A percentile compares a stretch with the other conserved stretches of the same genome.
phyloP scores from a whole-genome alignment of 169 alveolate species.

The Perkinsus olseni region DNA sequence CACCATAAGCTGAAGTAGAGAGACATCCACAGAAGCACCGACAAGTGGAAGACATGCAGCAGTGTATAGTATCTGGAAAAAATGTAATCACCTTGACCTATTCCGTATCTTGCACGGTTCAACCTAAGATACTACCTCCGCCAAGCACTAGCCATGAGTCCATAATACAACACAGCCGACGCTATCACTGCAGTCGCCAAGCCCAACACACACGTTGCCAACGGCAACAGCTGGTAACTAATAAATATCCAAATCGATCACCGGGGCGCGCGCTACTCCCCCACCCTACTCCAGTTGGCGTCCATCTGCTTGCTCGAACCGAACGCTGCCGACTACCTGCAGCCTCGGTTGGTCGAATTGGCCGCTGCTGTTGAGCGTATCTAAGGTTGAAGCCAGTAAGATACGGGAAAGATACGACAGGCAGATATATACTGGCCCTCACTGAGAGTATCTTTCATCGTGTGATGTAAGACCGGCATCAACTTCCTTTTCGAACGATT shows the following conservation, averaged over 20 bases:
- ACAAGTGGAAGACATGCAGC: not conserved
- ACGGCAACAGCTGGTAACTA: not conserved
- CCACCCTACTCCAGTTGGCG: too few species aligned
- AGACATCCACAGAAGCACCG: not conserved
- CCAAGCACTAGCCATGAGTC: not conserved
- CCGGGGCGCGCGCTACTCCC: too few species aligned
- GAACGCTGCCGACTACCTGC: too few species aligned
- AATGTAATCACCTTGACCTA: not conserved
- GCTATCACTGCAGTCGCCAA: not conserved
- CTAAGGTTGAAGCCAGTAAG: not conserved
- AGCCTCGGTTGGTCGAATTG: not conserved
- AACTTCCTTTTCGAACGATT: too few species aligned
- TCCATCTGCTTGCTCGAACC: too few species aligned
- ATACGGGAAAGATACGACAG: not conserved
- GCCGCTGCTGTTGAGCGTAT: not conserved
- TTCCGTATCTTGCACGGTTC: too few species aligned
- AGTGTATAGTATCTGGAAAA: not conserved
- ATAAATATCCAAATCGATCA: not conserved
- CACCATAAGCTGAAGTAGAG: not conserved
- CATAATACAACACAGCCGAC: not conserved
- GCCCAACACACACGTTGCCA: not conserved
- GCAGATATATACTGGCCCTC: not conserved
- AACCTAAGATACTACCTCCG: not conserved
- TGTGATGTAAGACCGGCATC: not conserved
- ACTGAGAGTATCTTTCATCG: not conserved